Evolutionary conservation across 495 filamentous ascomycete genomes (phyloP), one percentile per base, ranked within the genome.

Genomic region (Daldinia concentrica): DNA sequence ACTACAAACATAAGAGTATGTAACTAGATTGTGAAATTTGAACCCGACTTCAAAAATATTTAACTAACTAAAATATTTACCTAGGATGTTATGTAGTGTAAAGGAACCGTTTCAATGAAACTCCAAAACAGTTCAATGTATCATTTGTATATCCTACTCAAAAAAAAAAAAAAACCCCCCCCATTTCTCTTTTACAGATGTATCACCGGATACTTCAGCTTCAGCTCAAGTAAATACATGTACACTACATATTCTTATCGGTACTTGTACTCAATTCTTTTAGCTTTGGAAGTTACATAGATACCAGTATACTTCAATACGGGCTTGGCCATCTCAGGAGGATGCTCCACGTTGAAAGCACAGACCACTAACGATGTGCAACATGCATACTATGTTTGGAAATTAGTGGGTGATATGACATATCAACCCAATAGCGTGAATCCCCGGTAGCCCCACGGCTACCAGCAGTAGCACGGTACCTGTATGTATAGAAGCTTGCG

Each of bases 401-500:
- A 34, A 34, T 34, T 64, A 50, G 54, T 65, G 74, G 67, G 39
- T 26, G 36, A 11, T 4, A 19, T 1, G 4, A 2, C 14, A 4
- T 4, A 27, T 3, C 27, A 17, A 0, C 9, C 74, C 69, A 75
- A 71, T 77, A 51, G 74, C 74, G 72, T 68, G 17, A 50, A 66
- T 59, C 75, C 52, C 74, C 74, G 74, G 41, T 11, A 54, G 37
- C 62, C 70, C 66, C 65, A 64, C 59, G 41, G 22, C 12, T 34
- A 51, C 29, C 37, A 30, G 50, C 6, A 30, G 26, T 14, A 14
- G 37, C 51, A 66, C 11, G 41, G 54, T 65, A 65, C 57, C 45
- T 68, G 26, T 55, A 61, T 68, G 26, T 55, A 61, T 14, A 29
- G 51, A 19, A 34, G 54, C 43, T 22, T 48, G 43, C 43, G 43